These are phyloP conservation scores for Priceomyces fermenticarens DNA, from an alignment of 805 yeast species.

Conservation along the genomic window DNA sequence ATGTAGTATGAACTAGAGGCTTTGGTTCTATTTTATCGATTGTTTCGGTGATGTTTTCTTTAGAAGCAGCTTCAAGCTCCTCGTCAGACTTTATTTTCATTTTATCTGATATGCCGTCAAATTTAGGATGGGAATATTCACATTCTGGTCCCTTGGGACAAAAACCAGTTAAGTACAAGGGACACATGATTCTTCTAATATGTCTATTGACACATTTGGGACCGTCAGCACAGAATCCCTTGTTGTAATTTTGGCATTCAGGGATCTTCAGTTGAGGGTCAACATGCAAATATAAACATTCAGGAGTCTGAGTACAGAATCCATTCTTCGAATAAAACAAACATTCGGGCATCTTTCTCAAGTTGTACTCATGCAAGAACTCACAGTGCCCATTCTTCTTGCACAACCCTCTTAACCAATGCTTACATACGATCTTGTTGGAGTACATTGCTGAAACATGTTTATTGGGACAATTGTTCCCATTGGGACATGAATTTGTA, in stretches of 20 bases:
- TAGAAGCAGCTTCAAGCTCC: constrained; percentile 11
- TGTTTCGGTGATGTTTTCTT: constrained; percentile 3
- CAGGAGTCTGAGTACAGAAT: constrained; percentile 88
- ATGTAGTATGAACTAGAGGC: neutral
- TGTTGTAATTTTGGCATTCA: constrained; percentile 75
- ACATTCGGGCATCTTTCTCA: constrained; percentile 96
- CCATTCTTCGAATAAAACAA: constrained; percentile 80
- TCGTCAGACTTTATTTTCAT: constrained; percentile 45
- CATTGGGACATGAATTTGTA: constrained; percentile 73
- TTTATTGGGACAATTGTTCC: constrained; percentile 80
- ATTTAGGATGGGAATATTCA: constrained; percentile 79
- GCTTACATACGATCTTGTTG: constrained; percentile 84
- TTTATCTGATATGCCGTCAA: constrained; percentile 44
- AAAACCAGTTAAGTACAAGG: constrained; percentile 80
- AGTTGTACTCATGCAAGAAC: constrained; percentile 89
- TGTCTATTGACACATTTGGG: constrained; percentile 84
- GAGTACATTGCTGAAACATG: constrained; percentile 59
- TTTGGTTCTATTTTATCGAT: constrained; percentile 3
- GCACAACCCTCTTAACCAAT: constrained; percentile 96
- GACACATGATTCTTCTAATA: constrained; percentile 72
- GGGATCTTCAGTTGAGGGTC: constrained; percentile 90
- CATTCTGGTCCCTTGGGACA: constrained; percentile 87
- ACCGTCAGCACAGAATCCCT: constrained; percentile 92
- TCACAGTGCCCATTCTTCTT: constrained; percentile 97
- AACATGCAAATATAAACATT: constrained; percentile 87